These are phyloP conservation scores for Papiliotrema nemorosa DNA, from an alignment of 1,284 basidiomycete species.

Conservation along the genomic window DNA sequence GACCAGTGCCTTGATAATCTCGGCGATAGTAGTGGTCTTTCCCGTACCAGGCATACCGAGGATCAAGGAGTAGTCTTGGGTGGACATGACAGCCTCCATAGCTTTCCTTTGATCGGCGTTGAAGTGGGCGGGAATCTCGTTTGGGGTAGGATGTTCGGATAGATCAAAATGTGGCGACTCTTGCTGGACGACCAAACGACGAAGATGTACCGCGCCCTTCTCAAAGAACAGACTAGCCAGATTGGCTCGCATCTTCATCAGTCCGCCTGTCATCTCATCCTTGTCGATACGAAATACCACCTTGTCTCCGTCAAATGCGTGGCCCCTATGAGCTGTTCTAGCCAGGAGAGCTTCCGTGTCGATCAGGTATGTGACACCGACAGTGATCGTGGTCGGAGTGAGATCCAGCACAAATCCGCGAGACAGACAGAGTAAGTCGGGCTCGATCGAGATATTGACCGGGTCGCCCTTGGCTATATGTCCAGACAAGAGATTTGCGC, in stretches of 20 bases:
- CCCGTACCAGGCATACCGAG: conserved; percentile 98
- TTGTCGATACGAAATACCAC: conserved; percentile 84
- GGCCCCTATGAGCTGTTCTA: conserved; percentile 38
- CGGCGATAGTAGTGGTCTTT: conserved; percentile 92
- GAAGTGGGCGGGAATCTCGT: conserved; percentile 51
- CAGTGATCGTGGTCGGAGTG: conserved; percentile 60
- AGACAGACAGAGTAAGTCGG: conserved; percentile 73
- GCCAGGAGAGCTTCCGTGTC: conserved; percentile 56
- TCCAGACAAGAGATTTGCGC: conserved; percentile 65
- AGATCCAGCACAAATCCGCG: conserved; percentile 79
- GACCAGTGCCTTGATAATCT: conserved; percentile 77
- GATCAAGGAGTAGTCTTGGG: conserved; percentile 85
- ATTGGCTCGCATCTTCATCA: conserved; percentile 84
- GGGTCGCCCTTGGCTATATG: conserved; percentile 77
- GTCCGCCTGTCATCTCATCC: conserved; percentile 82
- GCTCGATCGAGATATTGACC: conserved; percentile 78
- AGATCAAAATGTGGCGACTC: conserved; percentile 62
- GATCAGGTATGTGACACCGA: conserved; percentile 81
- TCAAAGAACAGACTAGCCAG: conserved; percentile 80
- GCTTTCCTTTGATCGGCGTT: conserved; percentile 75
- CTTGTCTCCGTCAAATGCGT: conserved; percentile 19
- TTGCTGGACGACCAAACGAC: conserved; percentile 76
- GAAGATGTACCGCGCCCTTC: conserved; percentile 60
- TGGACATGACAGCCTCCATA: conserved; percentile 67
- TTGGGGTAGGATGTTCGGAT: conserved; percentile 26